Conservation (phyloP, 1,284 basidiomycete species). For the Spongispora temasekensis region DNA sequence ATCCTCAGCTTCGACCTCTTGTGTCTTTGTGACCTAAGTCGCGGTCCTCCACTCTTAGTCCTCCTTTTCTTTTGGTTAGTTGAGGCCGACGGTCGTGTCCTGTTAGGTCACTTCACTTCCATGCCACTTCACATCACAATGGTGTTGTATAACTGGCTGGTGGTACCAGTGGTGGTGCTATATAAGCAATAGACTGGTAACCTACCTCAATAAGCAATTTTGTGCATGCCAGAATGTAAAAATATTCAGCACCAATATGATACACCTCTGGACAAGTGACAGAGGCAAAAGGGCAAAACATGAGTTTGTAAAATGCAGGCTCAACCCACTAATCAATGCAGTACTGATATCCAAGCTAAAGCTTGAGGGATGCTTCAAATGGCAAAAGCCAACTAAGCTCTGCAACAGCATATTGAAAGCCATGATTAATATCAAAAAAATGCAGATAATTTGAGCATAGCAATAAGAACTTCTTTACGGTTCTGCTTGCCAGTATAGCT, state of each 20-base stretch:
- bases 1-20: too few relatives aligned
- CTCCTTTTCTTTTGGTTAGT: too few relatives aligned
- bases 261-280: not conserved
- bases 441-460: not conserved
- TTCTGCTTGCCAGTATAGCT: not conserved
- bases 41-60: too few relatives aligned
- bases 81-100: too few relatives aligned
- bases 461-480: not conserved
- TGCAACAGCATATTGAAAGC: not conserved
- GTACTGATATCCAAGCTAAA: not conserved
- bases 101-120: too few relatives aligned
- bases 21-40: too few relatives aligned
- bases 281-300: not conserved
- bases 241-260: not conserved
- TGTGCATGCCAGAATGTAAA: not conserved
- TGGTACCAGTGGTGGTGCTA: not conserved
- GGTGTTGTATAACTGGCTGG: not conserved
- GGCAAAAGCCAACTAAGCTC: not conserved
- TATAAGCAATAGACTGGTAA: not conserved
- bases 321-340: not conserved
- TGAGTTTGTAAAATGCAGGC: not conserved
- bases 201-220: not conserved
- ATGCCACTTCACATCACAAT: not conserved
- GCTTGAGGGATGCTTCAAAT: not conserved
- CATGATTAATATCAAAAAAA: not conserved